Base-by-base conservation (phyloP, 139 green algal genomes). In the Chlorokybus atmophyticus region DNA sequence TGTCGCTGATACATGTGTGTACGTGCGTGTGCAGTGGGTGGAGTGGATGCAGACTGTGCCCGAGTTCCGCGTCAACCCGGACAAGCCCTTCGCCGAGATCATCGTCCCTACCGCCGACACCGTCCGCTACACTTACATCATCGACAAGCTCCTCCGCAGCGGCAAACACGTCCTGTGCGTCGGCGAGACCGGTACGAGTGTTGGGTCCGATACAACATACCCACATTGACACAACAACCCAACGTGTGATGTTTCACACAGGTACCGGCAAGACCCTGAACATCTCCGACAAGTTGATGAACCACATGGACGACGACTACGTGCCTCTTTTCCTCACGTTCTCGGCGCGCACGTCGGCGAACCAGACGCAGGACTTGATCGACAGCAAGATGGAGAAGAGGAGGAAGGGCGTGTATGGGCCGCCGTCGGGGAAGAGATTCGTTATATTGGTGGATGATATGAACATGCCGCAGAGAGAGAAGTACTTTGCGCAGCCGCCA, bases 191-290 rank as follows among this genome's bases (percentile, higher is more conserved):
- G n/a, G n/a, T n/a, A n/a, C n/a, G n/a, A n/a, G n/a, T n/a, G n/a
- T n/a, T n/a, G n/a, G n/a, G n/a, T n/a, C n/a, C n/a, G n/a, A n/a
- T n/a, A n/a, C n/a, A n/a, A n/a, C n/a, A n/a, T n/a, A n/a, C n/a
- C n/a, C n/a, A n/a, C n/a, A n/a, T n/a, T n/a, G n/a, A n/a, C n/a
- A n/a, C n/a, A n/a, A n/a, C n/a, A n/a, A n/a, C n/a, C n/a, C n/a
- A n/a, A n/a, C n/a, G n/a, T n/a, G n/a, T n/a, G n/a, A n/a, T n/a
- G n/a, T n/a, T n/a, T n/a, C n/a, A n/a, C n/a, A n/a, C n/a, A n/a
- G 82, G 82, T 54, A 90, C 82, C 0, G 82, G 82, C 38, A 90
- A 90, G 77, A 87, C 82, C 8, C 70, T 88, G 39, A 83, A 71
- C 28, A 53, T 88, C 25, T 52, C 51, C 27, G 71, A 82, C 67